Conservation (phyloP, 2,329 filamentous ascomycete species). For the Microdochium paspali region DNA sequence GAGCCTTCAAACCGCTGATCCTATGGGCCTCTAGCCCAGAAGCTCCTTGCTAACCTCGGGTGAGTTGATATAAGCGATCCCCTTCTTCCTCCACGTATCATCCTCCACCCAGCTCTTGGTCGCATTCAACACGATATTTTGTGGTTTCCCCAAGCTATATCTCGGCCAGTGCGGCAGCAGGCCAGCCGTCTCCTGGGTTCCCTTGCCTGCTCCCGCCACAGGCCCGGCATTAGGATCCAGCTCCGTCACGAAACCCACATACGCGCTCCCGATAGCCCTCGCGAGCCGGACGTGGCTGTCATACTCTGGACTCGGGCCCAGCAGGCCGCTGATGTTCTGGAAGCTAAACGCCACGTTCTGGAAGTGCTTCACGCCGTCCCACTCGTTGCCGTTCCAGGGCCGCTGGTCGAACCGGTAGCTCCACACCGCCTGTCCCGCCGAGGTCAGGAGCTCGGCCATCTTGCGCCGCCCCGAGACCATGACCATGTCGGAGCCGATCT, state of each 20-base stretch:
- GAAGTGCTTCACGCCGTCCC: conserved; percentile 35
- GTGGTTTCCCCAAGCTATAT: conserved; percentile 3
- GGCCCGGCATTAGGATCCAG: conserved; percentile 28
- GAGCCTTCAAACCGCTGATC: no score
- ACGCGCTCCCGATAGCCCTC: conserved; percentile 27
- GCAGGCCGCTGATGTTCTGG: conserved; percentile 35
- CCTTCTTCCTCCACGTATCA: conserved; percentile 21
- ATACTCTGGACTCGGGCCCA: conserved; percentile 33
- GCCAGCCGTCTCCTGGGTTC: no score
- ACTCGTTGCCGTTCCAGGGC: conserved; percentile 28
- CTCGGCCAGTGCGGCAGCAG: not conserved
- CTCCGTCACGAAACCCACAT: conserved; percentile 31
- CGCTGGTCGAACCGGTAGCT: conserved; percentile 40
- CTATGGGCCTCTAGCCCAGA: no score
- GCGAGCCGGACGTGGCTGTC: conserved; percentile 25
- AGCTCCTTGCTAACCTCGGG: conserved; percentile 12
- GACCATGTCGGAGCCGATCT: conserved; percentile 36
- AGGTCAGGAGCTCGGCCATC: conserved; percentile 30
- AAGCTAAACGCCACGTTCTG: conserved; percentile 39
- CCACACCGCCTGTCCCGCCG: conserved; percentile 24
- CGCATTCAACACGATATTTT: conserved; percentile 13
- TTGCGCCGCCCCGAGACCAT: conserved; percentile 37
- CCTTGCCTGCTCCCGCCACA: no score
- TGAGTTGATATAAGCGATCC: conserved; percentile 21
- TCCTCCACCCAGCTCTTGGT: conserved; percentile 19